Evolutionary conservation across 1,284 basidiomycete genomes (phyloP).

Genomic region (Ceratobasidium theobromae): DNA sequence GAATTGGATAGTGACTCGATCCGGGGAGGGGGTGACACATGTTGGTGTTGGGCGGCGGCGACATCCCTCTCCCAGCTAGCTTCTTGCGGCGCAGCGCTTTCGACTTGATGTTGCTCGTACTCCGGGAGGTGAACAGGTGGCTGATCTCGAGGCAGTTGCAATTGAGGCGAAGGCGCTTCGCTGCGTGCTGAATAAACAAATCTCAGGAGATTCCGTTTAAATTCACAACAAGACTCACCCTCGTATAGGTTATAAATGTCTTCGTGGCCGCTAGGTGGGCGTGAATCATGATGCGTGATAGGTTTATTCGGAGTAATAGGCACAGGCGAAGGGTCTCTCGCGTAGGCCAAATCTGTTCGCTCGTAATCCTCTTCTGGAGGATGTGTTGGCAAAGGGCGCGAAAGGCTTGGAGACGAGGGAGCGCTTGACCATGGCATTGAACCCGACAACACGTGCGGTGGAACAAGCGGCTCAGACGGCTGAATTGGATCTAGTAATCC

Average conservation of each 20-base stretch:
- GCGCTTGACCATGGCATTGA: slow-evolving; percentile 10
- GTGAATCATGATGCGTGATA: not conserved
- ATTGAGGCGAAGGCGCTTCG: too few species aligned
- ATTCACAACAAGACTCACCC: too few species aligned
- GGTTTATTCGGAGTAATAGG: too few species aligned
- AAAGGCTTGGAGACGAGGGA: slow-evolving; percentile 12
- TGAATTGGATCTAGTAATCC: slow-evolving; percentile 13
- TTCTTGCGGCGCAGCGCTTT: not conserved
- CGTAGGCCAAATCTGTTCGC: not conserved
- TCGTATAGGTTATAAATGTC: not conserved
- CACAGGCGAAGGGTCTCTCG: not conserved
- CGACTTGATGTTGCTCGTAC: not conserved
- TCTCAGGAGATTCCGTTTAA: too few species aligned
- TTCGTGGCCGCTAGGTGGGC: not conserved
- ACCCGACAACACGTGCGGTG: slow-evolving; percentile 2
- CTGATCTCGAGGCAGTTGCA: too few species aligned
- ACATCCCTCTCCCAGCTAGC: not conserved
- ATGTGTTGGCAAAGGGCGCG: slow-evolving; percentile 13
- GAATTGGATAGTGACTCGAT: not conserved
- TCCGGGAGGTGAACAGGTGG: too few species aligned
- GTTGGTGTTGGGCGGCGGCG: not conserved
- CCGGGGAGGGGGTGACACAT: not conserved
- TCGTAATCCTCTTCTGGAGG: not conserved
- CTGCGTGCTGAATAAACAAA: too few species aligned
- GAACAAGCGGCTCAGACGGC: not conserved